These are phyloP conservation scores for Saccharomycopsis sp. DNA, from an alignment of 805 yeast genomes.

Conservation along the genomic window DNA sequence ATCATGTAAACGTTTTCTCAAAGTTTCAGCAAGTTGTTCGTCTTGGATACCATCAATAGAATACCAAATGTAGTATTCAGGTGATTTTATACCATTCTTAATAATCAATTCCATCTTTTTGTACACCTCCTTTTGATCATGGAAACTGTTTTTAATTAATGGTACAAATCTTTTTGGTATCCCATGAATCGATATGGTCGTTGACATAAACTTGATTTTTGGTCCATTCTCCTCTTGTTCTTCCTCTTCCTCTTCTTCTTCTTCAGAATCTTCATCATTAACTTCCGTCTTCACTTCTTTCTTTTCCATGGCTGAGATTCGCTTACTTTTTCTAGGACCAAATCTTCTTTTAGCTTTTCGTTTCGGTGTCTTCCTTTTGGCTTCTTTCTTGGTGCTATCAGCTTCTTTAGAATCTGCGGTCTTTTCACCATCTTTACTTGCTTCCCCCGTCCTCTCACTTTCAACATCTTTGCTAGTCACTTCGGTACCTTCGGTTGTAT, in stretches of 20 bases:
- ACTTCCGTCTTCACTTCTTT: conserved; percentile 16
- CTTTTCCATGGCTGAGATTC: conserved; percentile 7
- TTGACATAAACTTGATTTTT: conserved; percentile 39
- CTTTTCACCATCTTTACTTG: conserved; percentile 19
- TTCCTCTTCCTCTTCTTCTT: conserved; percentile 22
- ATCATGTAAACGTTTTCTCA: conserved; percentile 49
- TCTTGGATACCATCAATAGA: conserved; percentile 73
- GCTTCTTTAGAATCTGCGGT: conserved; percentile 26
- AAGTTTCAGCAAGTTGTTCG: conserved; percentile 54
- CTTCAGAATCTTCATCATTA: conserved; percentile 21
- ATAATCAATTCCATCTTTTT: conserved; percentile 56
- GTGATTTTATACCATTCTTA: conserved; percentile 49
- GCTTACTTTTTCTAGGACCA: conserved; percentile 19
- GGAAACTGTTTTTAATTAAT: conserved; percentile 59
- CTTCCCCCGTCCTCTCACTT: conserved; percentile 29
- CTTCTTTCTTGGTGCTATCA: conserved; percentile 23
- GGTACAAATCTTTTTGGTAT: conserved; percentile 61
- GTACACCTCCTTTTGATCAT: conserved; percentile 48
- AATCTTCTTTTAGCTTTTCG: conserved; percentile 22
- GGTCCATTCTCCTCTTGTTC: conserved; percentile 17
- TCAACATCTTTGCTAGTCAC: conserved; percentile 26
- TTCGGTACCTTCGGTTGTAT: conserved; percentile 3
- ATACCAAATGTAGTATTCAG: conserved; percentile 71
- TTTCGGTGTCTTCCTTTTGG: conserved; percentile 21
- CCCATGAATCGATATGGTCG: conserved; percentile 58